Percentiles rank a stretch among this genome's conserved stretches.
These are phyloP conservation scores for Phytophthora hibernalis DNA, from an alignment of 352 stramenopile genomes.

Conservation along the genomic window DNA sequence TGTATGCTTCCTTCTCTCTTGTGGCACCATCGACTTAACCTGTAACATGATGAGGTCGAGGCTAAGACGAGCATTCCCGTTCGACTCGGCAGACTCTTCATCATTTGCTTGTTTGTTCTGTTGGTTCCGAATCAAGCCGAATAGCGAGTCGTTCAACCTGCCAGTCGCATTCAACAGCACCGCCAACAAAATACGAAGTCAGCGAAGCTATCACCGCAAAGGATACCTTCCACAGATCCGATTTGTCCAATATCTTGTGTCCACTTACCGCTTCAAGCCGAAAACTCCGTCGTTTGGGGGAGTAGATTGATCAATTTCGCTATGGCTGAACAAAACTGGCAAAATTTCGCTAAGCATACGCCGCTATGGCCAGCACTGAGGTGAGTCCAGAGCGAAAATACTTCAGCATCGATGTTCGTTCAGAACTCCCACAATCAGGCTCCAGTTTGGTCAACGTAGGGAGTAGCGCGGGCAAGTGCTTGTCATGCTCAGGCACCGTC, in stretches of 20 bases:
- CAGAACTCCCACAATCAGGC: too few relatives aligned
- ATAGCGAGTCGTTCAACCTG: not conserved
- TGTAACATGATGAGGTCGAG: slow-evolving; percentile 9
- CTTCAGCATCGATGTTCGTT: too few relatives aligned
- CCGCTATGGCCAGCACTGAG: too few relatives aligned
- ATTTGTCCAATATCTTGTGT: not conserved
- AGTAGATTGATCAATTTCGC: too few relatives aligned
- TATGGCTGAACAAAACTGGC: too few relatives aligned
- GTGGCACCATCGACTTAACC: slow-evolving; percentile 1
- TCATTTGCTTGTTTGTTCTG: not conserved
- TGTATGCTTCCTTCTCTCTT: slow-evolving; percentile 8
- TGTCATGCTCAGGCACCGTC: too few relatives aligned
- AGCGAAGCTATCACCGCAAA: not conserved
- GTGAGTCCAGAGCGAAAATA: too few relatives aligned
- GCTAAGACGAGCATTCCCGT: not conserved
- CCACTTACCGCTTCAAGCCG: not conserved
- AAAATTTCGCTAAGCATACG: too few relatives aligned
- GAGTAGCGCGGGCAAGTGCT: too few relatives aligned
- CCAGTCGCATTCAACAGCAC: not conserved
- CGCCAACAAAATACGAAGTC: not conserved
- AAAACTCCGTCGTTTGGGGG: not conserved
- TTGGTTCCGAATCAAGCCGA: not conserved
- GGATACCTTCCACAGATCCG: too few relatives aligned
- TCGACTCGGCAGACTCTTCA: not conserved
- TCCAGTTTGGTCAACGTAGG: too few relatives aligned